Evolutionary conservation across 2,329 filamentous ascomycete species (phyloP), one percentile per base, ranked within the genome.

Genomic region (Fusarium proliferatum): DNA sequence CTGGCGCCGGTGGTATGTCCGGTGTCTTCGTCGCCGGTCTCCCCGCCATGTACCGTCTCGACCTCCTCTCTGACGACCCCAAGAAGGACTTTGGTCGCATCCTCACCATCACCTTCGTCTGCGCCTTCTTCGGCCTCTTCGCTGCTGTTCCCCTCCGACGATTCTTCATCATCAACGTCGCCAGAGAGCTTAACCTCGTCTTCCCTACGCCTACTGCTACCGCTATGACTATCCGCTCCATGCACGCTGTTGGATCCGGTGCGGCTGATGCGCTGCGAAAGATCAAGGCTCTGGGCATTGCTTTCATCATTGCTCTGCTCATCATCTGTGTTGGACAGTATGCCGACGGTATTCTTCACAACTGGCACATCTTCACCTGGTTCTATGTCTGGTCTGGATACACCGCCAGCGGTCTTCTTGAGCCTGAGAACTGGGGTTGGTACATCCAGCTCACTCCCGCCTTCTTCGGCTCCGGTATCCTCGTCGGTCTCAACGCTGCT

Each of bases 101-200:
- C 53, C 83, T 91, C 62, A 88, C 88, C 34, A 84, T 92, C 71
- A 91, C 89, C 5, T 83, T 90, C 48, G 87, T 91, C 53, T 89
- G 88, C 66, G 88, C 87, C 15, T 90, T 91, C 81, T 91, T 91
- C 79, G 90, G 90, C 8, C 85, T 91, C 67, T 90, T 90, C 79
- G 90, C 91, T 72, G 87, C 88, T 55, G 90, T 89, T 0, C 89
- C 89, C 12, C 85, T 91, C 26, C 88, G 90, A 65, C 91, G 91
- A 77, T 92, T 92, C 83, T 92, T 92, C 83, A 88, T 92, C 79
- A 88, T 92, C 79, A 89, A 91, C 66, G 88, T 91, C 17, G 88
- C 88, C 6, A 84, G 89, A 15, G 88, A 91, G 80, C 81, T 91
- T 38, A 86, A 85, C 64, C 84, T 91, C 49, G 85, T 91, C 63